phyloP scores from a whole-genome alignment of 495 filamentous ascomycete genomes.

The Cercophora scortea region DNA sequence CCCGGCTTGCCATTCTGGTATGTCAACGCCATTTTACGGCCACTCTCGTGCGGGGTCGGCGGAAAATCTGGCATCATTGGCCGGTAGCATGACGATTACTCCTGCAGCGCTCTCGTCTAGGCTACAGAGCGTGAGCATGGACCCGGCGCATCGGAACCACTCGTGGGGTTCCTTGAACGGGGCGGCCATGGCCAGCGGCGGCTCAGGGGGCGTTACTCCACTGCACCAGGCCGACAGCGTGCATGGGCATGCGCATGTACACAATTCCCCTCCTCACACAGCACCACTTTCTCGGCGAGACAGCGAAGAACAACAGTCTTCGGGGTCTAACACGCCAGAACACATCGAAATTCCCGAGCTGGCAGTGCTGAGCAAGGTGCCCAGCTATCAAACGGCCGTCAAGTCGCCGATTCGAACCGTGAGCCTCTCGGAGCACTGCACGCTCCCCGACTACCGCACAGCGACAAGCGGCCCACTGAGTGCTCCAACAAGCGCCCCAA shows the following conservation, averaged over 20 bases:
- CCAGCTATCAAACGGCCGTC: conserved; percentile 73
- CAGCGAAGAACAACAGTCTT: conserved; percentile 45
- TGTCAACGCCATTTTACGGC: conserved; percentile 66
- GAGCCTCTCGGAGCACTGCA: conserved; percentile 11
- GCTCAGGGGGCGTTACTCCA: conserved; percentile 23
- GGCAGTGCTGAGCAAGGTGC: conserved; percentile 62
- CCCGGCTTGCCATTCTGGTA: conserved; percentile 58
- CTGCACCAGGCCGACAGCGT: conserved; percentile 19
- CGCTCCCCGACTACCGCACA: conserved; percentile 35
- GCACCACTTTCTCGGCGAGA: conserved; percentile 46
- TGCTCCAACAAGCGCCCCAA: conserved; percentile 10
- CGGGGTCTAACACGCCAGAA: conserved; percentile 34
- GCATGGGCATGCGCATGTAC: background rate
- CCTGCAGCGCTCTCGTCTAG: conserved; percentile 56
- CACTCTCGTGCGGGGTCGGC: conserved; percentile 69
- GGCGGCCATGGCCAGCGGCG: conserved; percentile 13
- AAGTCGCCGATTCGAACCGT: conserved; percentile 43
- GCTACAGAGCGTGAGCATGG: conserved; percentile 50
- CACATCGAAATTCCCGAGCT: conserved; percentile 57
- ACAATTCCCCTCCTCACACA: conserved; percentile 18
- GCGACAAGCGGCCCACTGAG: conserved; percentile 31
- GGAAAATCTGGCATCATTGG: conserved; percentile 60
- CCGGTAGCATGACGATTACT: conserved; percentile 42
- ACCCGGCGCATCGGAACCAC: conserved; percentile 25
- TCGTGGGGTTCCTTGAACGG: conserved; percentile 24